Evolutionary conservation across 1,284 basidiomycete species (phyloP), one percentile per base, ranked within the genome.

Genomic region (Ustilago loliicola): DNA sequence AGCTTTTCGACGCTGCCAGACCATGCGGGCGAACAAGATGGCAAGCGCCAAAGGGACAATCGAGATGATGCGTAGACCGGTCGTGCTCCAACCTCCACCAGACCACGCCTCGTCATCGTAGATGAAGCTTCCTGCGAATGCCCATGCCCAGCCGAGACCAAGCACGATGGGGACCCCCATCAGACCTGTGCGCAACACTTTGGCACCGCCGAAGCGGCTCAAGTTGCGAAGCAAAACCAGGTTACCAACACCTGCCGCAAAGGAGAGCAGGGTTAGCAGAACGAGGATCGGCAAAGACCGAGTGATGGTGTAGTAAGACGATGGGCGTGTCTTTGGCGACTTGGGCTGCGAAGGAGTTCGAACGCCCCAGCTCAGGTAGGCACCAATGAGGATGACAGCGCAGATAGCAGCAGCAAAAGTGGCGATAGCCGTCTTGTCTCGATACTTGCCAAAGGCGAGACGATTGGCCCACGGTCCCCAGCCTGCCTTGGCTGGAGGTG

Each of bases 41-140:
- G 93, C 91, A 34, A 94, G 88, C 1, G 89, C 85, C 54, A 96
- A 90, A 0, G 94, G 93, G 36, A 94, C 82, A 36, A 94, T 82
- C 0, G 94, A 91, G 84, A 95, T 93, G 55, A 95, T 83, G 23
- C 95, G 91, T 15, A 94, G 87, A 91, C 94, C 94, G 81, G 93
- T 91, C 69, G 91, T 93, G 87, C 93, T 92, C 72, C 93, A 93
- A 89, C 91, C 92, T 11, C 92, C 92, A 21, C 87, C 86, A 32
- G 91, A 91, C 67, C 90, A 91, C 32, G 88, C 88, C 65, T 91
- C 89, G 15, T 89, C 90, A 72, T 92, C 91, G 88, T 92, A 92
- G 89, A 95, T 93, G 81, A 96, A 96, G 83, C 93, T 94, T 32
- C 93, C 95, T 9, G 92, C 90, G 80, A 96, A 93, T 1, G 94